Conservation (phyloP, 768 basidiomycete species). For the Mycena floridula region DNA sequence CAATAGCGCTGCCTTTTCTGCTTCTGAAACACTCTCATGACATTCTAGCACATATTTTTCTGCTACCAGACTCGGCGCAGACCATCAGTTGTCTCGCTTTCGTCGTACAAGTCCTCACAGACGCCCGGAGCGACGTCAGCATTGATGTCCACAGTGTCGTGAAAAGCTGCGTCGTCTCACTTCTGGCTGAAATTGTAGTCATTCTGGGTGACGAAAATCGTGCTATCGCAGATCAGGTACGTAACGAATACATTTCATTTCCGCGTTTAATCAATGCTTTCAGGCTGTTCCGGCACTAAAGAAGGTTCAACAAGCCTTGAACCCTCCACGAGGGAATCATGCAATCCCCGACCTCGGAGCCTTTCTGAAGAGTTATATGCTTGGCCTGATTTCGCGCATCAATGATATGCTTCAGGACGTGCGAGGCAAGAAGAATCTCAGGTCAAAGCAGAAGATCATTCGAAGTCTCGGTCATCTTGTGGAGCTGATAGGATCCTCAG, state of each 20-base stretch:
- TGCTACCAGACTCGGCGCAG: slow-evolving; percentile 45
- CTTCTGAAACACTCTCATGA: slow-evolving; percentile 52
- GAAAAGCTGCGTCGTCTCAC: slow-evolving; percentile 57
- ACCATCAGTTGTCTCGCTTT: slow-evolving; percentile 59
- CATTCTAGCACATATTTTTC: slow-evolving; percentile 64
- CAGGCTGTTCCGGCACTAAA: slow-evolving; percentile 31
- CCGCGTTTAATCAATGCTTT: not conserved
- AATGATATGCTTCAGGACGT: slow-evolving; percentile 85
- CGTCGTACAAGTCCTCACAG: slow-evolving; percentile 50
- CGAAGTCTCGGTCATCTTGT: slow-evolving; percentile 73
- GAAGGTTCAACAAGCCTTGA: slow-evolving; percentile 42
- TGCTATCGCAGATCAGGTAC: slow-evolving; percentile 33
- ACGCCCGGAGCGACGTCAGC: slow-evolving; percentile 26
- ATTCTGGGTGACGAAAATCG: slow-evolving; percentile 68
- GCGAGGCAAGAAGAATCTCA: slow-evolving; percentile 65
- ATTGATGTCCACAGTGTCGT: slow-evolving; percentile 49
- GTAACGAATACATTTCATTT: not conserved
- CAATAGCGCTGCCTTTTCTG: slow-evolving; percentile 36
- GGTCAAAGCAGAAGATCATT: slow-evolving; percentile 70
- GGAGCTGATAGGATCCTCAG: slow-evolving; percentile 59
- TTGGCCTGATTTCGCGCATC: slow-evolving; percentile 79
- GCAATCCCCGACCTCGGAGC: slow-evolving; percentile 38
- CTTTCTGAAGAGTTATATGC: slow-evolving; percentile 71
- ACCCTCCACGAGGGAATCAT: too few relatives aligned
- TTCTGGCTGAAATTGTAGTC: slow-evolving; percentile 73